Evolutionary conservation across 352 stramenopile species (phyloP).

Genomic region (Phytophthora brassicae): DNA sequence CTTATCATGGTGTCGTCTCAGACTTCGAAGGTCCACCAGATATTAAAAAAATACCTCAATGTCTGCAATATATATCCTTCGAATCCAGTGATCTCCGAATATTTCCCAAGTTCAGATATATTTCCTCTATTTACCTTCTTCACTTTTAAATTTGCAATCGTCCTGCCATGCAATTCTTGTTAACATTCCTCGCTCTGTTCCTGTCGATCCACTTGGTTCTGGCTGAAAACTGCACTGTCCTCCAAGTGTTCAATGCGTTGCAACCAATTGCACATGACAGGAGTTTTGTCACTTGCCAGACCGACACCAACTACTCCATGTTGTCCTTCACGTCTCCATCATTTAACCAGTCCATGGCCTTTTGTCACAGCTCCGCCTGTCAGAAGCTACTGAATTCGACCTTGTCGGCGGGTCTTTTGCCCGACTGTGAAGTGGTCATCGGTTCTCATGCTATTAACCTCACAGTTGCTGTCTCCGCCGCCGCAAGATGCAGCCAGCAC

Average conservation of each 20-base stretch:
- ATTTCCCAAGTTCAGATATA: no score
- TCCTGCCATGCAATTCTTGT: conserved; percentile 6
- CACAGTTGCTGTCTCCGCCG: no score
- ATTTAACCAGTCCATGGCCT: neutral
- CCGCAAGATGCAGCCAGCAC: no score
- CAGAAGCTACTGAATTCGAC: conserved; percentile 4
- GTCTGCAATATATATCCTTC: no score
- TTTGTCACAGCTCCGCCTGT: conserved; percentile 9
- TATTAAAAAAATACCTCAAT: neutral
- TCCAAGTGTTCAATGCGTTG: conserved; percentile 2
- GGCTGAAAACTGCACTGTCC: conserved; percentile 19
- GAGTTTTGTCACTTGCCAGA: conserved; percentile 18
- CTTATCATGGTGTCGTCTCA: neutral
- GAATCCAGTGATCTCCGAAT: no score
- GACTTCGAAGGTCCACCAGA: neutral
- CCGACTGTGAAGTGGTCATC: neutral
- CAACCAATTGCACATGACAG: conserved; percentile 5
- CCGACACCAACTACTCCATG: conserved; percentile 9
- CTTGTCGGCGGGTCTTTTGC: neutral
- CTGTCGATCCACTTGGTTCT: neutral
- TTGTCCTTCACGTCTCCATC: conserved; percentile 1
- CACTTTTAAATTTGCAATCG: conserved; percentile 17
- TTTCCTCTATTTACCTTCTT: neutral
- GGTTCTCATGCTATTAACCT: neutral
- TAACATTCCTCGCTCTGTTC: neutral